A percentile compares a stretch with the other conserved stretches of the same genome.
phyloP scores from a whole-genome alignment of 257 asterid genomes.

The Solanum raphanifolium region DNA sequence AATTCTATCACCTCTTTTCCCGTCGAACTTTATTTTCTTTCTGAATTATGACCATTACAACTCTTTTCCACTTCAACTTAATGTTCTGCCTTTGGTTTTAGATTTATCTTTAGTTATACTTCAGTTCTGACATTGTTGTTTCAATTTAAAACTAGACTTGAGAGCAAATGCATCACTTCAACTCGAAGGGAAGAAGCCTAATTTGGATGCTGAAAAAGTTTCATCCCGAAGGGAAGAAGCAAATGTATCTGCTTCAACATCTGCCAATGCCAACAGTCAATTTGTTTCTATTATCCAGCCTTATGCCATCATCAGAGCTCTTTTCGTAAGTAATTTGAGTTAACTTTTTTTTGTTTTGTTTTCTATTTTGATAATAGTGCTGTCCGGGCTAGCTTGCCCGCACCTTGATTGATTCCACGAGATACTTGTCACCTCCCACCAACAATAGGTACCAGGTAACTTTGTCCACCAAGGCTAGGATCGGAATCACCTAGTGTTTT shows the following conservation, averaged over 20 bases:
- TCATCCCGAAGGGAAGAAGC: background rate
- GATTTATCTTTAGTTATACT: background rate
- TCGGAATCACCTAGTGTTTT: background rate
- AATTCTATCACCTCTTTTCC: background rate
- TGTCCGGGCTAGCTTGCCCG: background rate
- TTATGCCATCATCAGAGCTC: background rate
- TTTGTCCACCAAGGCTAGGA: background rate
- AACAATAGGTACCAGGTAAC: background rate
- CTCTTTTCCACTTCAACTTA: background rate
- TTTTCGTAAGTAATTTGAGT: background rate
- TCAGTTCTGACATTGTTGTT: background rate
- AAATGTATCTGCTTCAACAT: background rate
- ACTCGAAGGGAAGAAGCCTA: background rate
- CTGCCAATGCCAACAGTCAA: background rate
- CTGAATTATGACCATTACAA: background rate
- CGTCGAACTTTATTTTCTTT: background rate
- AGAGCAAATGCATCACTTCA: background rate
- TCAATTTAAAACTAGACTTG: background rate
- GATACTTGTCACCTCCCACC: background rate
- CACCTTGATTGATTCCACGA: background rate
- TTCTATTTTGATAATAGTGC: background rate
- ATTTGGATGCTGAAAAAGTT: background rate
- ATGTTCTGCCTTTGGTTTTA: background rate
- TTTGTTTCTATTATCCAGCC: background rate
- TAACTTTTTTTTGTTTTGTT: background rate